phyloP scores from a whole-genome alignment of 2,329 filamentous ascomycete genomes.

The Alternaria rosae region DNA sequence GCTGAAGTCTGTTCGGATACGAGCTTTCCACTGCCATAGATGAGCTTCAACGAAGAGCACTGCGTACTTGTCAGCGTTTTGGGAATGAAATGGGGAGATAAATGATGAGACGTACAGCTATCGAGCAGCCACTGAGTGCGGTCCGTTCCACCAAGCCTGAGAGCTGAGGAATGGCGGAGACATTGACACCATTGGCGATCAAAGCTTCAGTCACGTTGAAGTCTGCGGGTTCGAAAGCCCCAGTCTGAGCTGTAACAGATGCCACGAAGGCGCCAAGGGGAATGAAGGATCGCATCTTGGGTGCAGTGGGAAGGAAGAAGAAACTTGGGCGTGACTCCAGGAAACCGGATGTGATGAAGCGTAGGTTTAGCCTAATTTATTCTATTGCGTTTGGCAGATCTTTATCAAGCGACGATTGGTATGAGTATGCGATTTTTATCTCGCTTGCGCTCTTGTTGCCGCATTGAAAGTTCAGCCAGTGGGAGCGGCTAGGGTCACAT shows the following conservation, averaged over 20 bases:
- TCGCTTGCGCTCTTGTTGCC: constrained; percentile 1
- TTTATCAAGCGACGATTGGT: constrained; percentile 8
- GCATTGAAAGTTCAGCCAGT: neutral
- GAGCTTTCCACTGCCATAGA: constrained; percentile 31
- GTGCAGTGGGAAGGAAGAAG: neutral
- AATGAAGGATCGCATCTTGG: constrained; percentile 19
- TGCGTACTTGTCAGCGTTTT: constrained; percentile 15
- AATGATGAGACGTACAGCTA: constrained; percentile 27
- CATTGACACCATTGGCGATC: constrained; percentile 25
- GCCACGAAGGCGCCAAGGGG: constrained; percentile 15
- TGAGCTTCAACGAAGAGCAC: constrained; percentile 32
- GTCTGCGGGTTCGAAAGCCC: constrained; percentile 24
- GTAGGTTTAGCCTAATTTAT: constrained; percentile 5
- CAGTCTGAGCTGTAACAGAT: constrained; percentile 16
- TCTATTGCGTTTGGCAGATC: neutral
- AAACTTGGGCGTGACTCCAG: neutral
- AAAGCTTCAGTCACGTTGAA: constrained; percentile 32
- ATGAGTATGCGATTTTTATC: neutral
- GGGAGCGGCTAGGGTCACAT: neutral
- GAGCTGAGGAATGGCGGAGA: constrained; percentile 27
- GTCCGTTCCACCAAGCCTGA: constrained; percentile 6
- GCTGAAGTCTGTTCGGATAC: constrained; percentile 16
- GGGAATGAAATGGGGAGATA: neutral
- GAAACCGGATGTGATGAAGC: neutral
- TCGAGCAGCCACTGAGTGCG: constrained; percentile 19